Evolutionary conservation across 2,329 filamentous ascomycete species (phyloP).

Genomic region (Madurella mycetomatis): DNA sequence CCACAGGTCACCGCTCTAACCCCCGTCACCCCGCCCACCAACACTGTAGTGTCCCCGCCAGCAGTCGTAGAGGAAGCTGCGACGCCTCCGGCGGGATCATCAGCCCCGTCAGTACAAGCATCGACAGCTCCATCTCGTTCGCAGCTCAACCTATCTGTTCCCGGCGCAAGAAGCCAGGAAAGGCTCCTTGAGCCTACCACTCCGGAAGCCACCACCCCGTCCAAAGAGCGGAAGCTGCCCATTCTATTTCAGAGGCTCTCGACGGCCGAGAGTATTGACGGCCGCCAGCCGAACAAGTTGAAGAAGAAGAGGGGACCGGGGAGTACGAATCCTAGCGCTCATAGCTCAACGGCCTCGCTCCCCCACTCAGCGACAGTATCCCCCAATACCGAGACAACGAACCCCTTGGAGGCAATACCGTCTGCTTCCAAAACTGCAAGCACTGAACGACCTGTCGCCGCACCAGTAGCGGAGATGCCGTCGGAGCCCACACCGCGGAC

Average conservation of each 20-base stretch:
- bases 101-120: conserved; percentile 7
- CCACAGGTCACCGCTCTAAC: conserved; percentile 32
- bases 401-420: conserved; percentile 41
- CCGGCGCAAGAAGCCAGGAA: conserved; percentile 24
- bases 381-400: conserved; percentile 42
- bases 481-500: conserved; percentile 45
- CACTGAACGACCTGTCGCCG: conserved; percentile 12
- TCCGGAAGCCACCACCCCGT: conserved; percentile 45
- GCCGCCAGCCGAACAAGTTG: conserved; percentile 80
- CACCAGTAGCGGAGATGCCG: conserved; percentile 29
- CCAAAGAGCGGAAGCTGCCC: conserved; percentile 63
- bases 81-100: conserved; percentile 30
- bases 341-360: conserved; percentile 81
- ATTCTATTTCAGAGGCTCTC: conserved; percentile 68
- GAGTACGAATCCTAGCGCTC: conserved; percentile 77
- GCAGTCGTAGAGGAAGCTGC: conserved; percentile 35
- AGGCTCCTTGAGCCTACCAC: conserved; percentile 22
- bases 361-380: conserved; percentile 43
- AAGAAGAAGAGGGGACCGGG: conserved; percentile 78
- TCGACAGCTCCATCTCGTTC: conserved; percentile 13
- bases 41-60: conserved; percentile 46
- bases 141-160: conserved; percentile 12
- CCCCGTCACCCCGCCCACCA: conserved; percentile 38
- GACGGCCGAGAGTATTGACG: conserved; percentile 52
- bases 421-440: conserved; percentile 12